These are phyloP conservation scores for Aspergillus sp. DNA, from an alignment of 2,329 filamentous ascomycete genomes.

Conservation along the genomic window DNA sequence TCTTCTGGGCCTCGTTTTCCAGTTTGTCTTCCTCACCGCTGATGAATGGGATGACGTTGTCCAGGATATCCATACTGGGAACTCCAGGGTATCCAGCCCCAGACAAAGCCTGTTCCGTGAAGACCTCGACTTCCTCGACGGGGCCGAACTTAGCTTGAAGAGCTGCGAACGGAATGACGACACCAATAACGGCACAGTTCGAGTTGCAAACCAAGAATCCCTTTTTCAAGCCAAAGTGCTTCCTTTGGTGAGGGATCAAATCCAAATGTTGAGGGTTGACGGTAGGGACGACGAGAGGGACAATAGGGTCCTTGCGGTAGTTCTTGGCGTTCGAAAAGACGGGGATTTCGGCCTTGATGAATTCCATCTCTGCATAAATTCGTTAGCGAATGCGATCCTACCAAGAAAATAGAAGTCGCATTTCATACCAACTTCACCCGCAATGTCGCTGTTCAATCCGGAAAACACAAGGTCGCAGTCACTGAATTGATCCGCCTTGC, in stretches of 20 bases:
- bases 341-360: constrained; percentile 80
- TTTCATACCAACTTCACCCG: constrained; percentile 77
- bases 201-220: constrained; percentile 97
- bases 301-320: constrained; percentile 84
- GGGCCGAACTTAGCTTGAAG: constrained; percentile 83
- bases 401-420: neutral
- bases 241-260: constrained; percentile 84
- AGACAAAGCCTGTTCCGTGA: constrained; percentile 92
- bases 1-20: constrained; percentile 92
- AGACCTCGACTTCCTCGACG: constrained; percentile 73
- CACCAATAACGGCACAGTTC: constrained; percentile 94
- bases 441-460: constrained; percentile 88
- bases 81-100: constrained; percentile 71
- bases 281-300: constrained; percentile 91
- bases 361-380: constrained; percentile 70
- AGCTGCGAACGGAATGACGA: constrained; percentile 92
- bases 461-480: constrained; percentile 95
- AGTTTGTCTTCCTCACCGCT: constrained; percentile 94
- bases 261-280: constrained; percentile 88
- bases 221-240: constrained; percentile 69
- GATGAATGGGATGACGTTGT: constrained; percentile 95
- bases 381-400: constrained; percentile 1
- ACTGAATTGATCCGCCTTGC: constrained; percentile 74
- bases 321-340: constrained; percentile 99
- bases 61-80: constrained; percentile 89